phyloP scores from a whole-genome alignment of 148 eudicot species.

The Amaranthus hypochondriacus region DNA sequence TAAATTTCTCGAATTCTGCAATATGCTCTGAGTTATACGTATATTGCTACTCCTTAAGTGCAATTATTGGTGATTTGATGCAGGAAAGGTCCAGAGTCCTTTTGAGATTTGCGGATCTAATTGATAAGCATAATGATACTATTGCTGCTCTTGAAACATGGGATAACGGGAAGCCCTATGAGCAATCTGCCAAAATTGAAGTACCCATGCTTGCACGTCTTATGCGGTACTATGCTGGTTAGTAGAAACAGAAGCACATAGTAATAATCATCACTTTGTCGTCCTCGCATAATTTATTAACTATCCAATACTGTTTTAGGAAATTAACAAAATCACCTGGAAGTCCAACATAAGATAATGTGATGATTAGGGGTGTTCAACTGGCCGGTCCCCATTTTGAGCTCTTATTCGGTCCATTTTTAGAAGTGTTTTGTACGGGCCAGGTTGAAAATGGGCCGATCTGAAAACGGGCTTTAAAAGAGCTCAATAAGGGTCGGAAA shows the following conservation, averaged over 20 bases:
- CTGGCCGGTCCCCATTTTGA: too few relatives aligned
- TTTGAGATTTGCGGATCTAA: slow-evolving; percentile 53
- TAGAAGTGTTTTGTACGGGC: too few relatives aligned
- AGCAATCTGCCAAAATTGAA: slow-evolving; percentile 58
- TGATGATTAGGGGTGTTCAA: too few relatives aligned
- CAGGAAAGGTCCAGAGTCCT: slow-evolving; percentile 64
- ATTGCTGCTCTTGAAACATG: slow-evolving; percentile 78
- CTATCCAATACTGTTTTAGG: too few relatives aligned
- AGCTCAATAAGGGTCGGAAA: too few relatives aligned
- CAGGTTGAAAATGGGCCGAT: too few relatives aligned
- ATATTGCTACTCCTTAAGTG: background rate
- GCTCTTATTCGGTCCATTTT: too few relatives aligned
- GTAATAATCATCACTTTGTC: background rate
- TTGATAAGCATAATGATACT: slow-evolving; percentile 69
- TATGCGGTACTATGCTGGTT: slow-evolving; percentile 72
- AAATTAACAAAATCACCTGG: too few relatives aligned
- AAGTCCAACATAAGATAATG: too few relatives aligned
- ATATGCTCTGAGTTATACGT: background rate
- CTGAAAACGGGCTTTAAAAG: too few relatives aligned
- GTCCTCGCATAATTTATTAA: too few relatives aligned
- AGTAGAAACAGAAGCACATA: background rate
- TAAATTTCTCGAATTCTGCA: background rate
- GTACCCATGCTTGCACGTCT: slow-evolving; percentile 61
- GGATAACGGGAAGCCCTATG: slow-evolving; percentile 71
- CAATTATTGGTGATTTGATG: slow-evolving; percentile 10